Base-by-base conservation (phyloP, 2,329 filamentous ascomycete genomes). In the Teratosphaeria pseudoeucalypti region DNA sequence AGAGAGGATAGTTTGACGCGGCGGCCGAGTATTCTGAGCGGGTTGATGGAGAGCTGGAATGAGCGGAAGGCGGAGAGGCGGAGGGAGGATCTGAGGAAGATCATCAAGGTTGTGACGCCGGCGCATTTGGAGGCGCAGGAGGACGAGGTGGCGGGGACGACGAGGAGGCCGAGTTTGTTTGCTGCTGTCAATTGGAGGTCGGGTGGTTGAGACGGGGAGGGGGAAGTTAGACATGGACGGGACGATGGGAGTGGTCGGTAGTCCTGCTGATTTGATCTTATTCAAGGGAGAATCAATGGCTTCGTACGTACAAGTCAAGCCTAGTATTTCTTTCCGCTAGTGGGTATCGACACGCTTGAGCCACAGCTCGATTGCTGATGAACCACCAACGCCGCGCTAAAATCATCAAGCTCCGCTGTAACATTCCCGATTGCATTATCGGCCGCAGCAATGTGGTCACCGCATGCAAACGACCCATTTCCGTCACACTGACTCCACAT, bases 41-140 rank as follows among this genome's bases (percentile, higher is more conserved):
- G 60, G 5, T 16, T 67, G 5, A 56, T 66, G 57, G 65, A 68
- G 11, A 60, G 58, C 6, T 69, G 62, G 64, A 59, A 60, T 49
- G 64, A 68, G 58, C 58, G 53, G 6, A 66, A 66, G 57, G 69
- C 66, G 37, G 62, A 69, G 60, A 70, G 66, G 62, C 62, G 70
- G 57, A 62, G 69, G 55, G 64, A 66, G 59, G 68, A 71, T 32
- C 59, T 73, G 58, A 72, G 70, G 67, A 68, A 61, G 60, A 64
- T 65, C 55, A 73, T 73, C 55, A 64, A 61, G 56, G 64, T 72
- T 55, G 65, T 72, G 34, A 64, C 64, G 43, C 54, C 57, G 11
- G 34, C 19, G 52, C 56, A 52, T 34, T 19, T 54, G 53, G 43
- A 16, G n/a, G 43, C n/a, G 43, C 43, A 49, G n/a, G 43, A 49